Conservation (phyloP, 768 basidiomycete species). For the Phanerochaete sordida region DNA sequence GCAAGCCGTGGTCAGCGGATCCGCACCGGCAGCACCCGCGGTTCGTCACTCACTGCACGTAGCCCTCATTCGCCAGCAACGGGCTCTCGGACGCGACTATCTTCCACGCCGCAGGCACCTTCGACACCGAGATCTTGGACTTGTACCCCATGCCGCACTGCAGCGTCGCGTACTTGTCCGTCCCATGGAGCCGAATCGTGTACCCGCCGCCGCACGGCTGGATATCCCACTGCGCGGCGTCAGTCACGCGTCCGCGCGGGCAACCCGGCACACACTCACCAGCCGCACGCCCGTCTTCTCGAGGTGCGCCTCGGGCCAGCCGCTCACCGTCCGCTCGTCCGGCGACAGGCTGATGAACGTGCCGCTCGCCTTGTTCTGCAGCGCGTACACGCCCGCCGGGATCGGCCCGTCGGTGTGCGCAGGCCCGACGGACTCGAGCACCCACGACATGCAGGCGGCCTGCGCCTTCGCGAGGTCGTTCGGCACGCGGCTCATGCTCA, state of each 20-base stretch:
- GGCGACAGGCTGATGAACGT: conserved; percentile 1
- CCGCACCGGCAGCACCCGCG: not conserved
- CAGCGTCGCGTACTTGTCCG: conserved; percentile 8
- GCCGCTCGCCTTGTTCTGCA: conserved; percentile 3
- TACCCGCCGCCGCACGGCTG: not conserved
- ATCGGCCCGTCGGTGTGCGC: not conserved
- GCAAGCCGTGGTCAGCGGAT: not conserved
- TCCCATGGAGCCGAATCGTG: not conserved
- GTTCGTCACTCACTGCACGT: not conserved
- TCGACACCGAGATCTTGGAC: not conserved
- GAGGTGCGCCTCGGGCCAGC: not conserved
- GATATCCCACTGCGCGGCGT: conserved; percentile 3
- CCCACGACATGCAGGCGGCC: not conserved
- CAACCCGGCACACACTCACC: not conserved
- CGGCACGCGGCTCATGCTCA: not conserved
- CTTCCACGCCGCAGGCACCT: conserved; percentile 6
- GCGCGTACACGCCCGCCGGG: conserved; percentile 1
- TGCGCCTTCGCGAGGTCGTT: not conserved
- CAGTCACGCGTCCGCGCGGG: not conserved
- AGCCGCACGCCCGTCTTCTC: not conserved
- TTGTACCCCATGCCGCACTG: not conserved
- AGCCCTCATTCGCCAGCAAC: not conserved
- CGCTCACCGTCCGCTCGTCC: conserved; percentile 2
- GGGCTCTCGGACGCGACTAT: not conserved
- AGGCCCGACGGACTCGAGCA: not conserved